Evolutionary conservation across 257 asterid species (phyloP).

Genomic region (Pogostemon cablin): DNA sequence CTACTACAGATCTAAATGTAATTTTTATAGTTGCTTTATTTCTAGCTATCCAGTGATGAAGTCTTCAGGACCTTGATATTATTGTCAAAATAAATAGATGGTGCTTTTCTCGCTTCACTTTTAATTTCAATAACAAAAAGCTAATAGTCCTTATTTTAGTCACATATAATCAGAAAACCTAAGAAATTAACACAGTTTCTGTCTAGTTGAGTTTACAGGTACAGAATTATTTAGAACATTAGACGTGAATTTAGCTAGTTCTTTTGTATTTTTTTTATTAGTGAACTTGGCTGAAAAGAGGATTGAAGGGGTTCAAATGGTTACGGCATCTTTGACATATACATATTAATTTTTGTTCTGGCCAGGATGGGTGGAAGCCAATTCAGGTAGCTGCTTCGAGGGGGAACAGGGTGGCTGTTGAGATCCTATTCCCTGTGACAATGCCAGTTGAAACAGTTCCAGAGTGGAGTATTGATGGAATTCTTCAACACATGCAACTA

Average conservation of each 20-base stretch:
- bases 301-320: neutral
- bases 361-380: slow-evolving; percentile 82
- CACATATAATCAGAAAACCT: neutral
- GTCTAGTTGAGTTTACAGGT: slow-evolving; percentile 1
- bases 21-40: slow-evolving; percentile 1
- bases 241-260: neutral
- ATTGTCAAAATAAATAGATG: neutral
- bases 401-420: slow-evolving; percentile 69
- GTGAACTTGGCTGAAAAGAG: slow-evolving; percentile 9
- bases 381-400: slow-evolving; percentile 79
- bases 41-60: neutral
- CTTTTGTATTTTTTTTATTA: neutral
- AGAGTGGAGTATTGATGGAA: slow-evolving; percentile 82
- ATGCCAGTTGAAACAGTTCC: slow-evolving; percentile 45
- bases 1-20: neutral
- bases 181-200: neutral
- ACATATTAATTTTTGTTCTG: slow-evolving; percentile 29
- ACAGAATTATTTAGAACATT: neutral
- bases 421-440: slow-evolving; percentile 75
- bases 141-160: neutral
- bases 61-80: neutral
- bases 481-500: slow-evolving; percentile 61
- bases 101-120: neutral
- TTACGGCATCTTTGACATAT: slow-evolving; percentile 5
- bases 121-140: neutral